Percentiles rank a stretch among this genome's conserved stretches.
These are phyloP conservation scores for Ceratonia siliqua DNA, from an alignment of 306 rosid species.

Conservation along the genomic window DNA sequence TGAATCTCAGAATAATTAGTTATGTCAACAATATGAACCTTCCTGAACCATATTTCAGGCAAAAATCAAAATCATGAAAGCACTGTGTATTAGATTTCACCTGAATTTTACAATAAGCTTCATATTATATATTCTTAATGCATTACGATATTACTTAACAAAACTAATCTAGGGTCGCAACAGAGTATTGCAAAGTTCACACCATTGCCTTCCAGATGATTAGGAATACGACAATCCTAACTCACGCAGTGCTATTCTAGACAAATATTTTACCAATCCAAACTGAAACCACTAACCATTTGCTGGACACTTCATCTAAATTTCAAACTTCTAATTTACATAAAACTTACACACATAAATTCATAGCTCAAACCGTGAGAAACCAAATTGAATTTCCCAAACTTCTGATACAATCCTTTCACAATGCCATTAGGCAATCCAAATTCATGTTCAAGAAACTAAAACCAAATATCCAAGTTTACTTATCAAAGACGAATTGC, in stretches of 20 bases:
- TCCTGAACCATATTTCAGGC: not conserved
- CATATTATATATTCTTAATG: not conserved
- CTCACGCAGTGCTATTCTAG: not conserved
- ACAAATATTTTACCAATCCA: not conserved
- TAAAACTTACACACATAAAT: not conserved
- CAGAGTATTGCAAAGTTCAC: not conserved
- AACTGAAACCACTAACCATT: conserved; percentile 17
- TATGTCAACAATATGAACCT: not conserved
- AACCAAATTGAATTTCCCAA: not conserved
- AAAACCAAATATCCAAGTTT: not conserved
- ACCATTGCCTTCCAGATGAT: not conserved
- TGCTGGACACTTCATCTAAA: not conserved
- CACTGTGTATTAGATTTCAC: not conserved
- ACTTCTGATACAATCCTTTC: not conserved
- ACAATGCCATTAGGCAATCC: not conserved
- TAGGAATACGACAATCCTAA: not conserved
- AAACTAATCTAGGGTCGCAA: not conserved
- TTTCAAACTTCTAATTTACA: not conserved
- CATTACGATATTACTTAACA: not conserved
- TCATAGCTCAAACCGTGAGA: not conserved
- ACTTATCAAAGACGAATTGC: not conserved
- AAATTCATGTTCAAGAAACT: not conserved
- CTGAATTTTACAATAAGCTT: not conserved
- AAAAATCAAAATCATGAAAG: not conserved
- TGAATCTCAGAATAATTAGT: not conserved